Base-by-base conservation (phyloP, 2,329 filamentous ascomycete genomes). In the Cryphonectria radicalis region DNA sequence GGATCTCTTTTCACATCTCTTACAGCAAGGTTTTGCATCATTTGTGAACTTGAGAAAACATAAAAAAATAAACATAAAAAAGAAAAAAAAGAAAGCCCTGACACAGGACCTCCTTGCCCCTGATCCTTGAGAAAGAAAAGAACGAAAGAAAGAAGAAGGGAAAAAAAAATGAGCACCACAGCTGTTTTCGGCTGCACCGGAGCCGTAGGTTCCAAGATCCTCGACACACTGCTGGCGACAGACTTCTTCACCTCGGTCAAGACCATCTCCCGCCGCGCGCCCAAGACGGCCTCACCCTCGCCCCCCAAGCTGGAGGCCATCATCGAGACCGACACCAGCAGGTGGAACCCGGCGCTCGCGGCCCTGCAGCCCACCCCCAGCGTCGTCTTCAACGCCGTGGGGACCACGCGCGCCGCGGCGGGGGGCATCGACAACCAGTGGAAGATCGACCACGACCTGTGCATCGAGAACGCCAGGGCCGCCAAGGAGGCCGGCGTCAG, bases 371-470 rank as follows among this genome's bases (percentile, higher is more conserved):
- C 90, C 0, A 73, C 84, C 0, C 90, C 92, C 0, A 79, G 84
- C 0, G 84, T 92, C 74, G 91, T 96, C 82, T 90, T 95, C 82
- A 94, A 92, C 2, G 89, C 89, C 1, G 87, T 98, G 0, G 95
- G 91, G 71, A 97, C 94, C 2, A 98, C 95, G 0, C 89, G 90
- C 65, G 91, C 85, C 0, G 85, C 86, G 17, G 94, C 94, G 0
- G 95, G 95, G 73, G 86, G 92, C 70, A 83, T 97, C 74, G 91
- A 90, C 40, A 90, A 91, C 73, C 95, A 98, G 82, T 92, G 93
- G 83, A 92, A 93, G 78, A 93, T 98, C 74, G 95, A 98, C 82
- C 89, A 94, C 78, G 94, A 96, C 78, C 85, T 97, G 62, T 97
- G 97, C 81, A 81, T 97, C 65, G 90, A 91, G 74, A 85, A 97